Conservation (phyloP, 345 rosid species). For the Laguncularia racemosa region DNA sequence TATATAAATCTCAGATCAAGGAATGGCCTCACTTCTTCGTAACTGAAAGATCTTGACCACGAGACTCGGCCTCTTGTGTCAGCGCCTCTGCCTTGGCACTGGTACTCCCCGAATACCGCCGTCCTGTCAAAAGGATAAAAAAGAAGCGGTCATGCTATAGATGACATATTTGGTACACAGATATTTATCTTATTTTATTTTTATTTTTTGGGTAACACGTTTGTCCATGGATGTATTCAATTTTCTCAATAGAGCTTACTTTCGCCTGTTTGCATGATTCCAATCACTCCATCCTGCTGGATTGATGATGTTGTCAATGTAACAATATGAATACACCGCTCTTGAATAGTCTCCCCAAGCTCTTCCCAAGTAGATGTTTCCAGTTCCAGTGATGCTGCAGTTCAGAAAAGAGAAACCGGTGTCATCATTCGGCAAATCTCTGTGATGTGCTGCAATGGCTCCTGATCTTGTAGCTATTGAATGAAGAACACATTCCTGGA, state of each 20-base stretch:
- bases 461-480: conserved; percentile 57
- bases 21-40: conserved; percentile 45
- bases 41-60: conserved; percentile 55
- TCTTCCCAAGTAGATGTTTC: conserved; percentile 67
- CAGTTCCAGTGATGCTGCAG: conserved; percentile 66
- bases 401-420: conserved; percentile 83
- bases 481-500: conserved; percentile 61
- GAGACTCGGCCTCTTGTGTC: conserved; percentile 46
- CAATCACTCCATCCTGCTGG: conserved; percentile 92
- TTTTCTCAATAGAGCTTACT: conserved; percentile 18
- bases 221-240: too few relatives aligned
- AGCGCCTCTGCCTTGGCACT: conserved; percentile 81
- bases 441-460: conserved; percentile 85
- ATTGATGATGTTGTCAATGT: conserved; percentile 44
- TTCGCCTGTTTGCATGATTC: conserved; percentile 44
- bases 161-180: too few relatives aligned
- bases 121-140: conserved; percentile 43
- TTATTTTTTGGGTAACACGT: too few relatives aligned
- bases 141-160: neutral
- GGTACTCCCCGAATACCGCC: conserved; percentile 66
- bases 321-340: conserved; percentile 62
- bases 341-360: conserved; percentile 93
- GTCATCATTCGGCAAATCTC: conserved; percentile 50
- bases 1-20: conserved; percentile 50
- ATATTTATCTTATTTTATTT: too few relatives aligned